phyloP scores from a whole-genome alignment of 2,329 filamentous ascomycete genomes.

The Didymellaceae sp. region DNA sequence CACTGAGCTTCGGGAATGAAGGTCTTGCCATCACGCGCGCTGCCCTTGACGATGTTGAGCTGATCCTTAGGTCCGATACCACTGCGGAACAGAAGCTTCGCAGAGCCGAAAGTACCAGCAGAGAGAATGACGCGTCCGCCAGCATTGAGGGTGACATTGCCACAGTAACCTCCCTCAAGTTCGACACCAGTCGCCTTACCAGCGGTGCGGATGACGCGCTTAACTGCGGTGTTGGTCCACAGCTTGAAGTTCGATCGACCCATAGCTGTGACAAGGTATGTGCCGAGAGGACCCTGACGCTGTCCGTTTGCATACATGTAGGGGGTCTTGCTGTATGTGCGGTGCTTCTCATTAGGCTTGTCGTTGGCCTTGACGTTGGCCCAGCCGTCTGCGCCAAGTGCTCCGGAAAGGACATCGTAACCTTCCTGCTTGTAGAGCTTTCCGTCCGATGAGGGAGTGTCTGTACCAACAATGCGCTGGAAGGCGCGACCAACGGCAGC shows the following conservation, averaged over 20 bases:
- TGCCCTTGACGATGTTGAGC: slow-evolving; percentile 54
- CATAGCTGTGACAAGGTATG: slow-evolving; percentile 70
- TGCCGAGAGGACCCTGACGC: slow-evolving; percentile 72
- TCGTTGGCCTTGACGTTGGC: slow-evolving; percentile 65
- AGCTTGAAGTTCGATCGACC: slow-evolving; percentile 70
- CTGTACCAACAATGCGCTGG: slow-evolving; percentile 72
- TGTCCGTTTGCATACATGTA: slow-evolving; percentile 73
- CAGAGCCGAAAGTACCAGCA: slow-evolving; percentile 72
- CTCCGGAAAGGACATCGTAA: slow-evolving; percentile 67
- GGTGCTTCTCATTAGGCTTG: slow-evolving; percentile 68
- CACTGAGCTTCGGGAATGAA: slow-evolving; percentile 55
- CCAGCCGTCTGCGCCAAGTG: slow-evolving; percentile 68
- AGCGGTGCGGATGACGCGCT: slow-evolving; percentile 68
- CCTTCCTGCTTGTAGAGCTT: slow-evolving; percentile 71
- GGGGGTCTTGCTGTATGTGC: slow-evolving; percentile 67
- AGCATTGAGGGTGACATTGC: slow-evolving; percentile 66
- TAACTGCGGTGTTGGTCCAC: slow-evolving; percentile 70
- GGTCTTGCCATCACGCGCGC: slow-evolving; percentile 50
- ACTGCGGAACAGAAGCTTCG: slow-evolving; percentile 72
- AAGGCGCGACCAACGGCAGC: slow-evolving; percentile 68
- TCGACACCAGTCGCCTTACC: slow-evolving; percentile 71
- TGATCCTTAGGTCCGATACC: slow-evolving; percentile 68
- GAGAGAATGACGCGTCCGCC: slow-evolving; percentile 71
- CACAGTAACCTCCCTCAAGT: slow-evolving; percentile 66
- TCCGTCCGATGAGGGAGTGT: slow-evolving; percentile 69